These are phyloP conservation scores for Castanopsis chinensis DNA, from an alignment of 306 rosid genomes.

Conservation along the genomic window DNA sequence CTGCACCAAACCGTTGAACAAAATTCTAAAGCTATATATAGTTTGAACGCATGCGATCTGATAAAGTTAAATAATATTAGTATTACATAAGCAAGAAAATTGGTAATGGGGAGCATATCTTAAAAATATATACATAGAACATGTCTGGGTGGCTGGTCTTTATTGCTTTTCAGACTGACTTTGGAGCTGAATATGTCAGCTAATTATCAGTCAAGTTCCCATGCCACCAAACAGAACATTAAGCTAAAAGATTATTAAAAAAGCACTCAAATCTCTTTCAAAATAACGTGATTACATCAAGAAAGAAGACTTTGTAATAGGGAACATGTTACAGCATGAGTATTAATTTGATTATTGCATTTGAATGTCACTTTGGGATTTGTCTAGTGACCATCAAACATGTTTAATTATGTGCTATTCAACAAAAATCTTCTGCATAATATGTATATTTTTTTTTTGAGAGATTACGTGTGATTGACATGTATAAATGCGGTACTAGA, in stretches of 20 bases:
- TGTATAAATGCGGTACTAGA: not conserved
- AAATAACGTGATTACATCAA: no score
- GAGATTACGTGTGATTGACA: not conserved
- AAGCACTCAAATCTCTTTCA: no score
- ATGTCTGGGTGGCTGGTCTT: no score
- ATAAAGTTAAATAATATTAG: not conserved
- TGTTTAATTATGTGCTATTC: not conserved
- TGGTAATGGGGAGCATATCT: no score
- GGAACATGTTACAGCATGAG: no score
- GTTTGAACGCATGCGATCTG: not conserved
- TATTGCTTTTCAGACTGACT: no score
- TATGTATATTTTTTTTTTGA: not conserved
- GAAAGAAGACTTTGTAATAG: no score
- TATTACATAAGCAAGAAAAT: not conserved
- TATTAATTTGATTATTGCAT: not conserved
- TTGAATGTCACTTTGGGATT: not conserved
- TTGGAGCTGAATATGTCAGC: not conserved
- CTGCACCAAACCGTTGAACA: slow-evolving; percentile 9
- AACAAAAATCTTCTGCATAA: not conserved
- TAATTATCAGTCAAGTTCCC: not conserved
- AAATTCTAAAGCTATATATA: not conserved
- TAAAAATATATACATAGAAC: no score
- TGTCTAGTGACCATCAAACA: not conserved
- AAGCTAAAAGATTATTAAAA: not conserved
- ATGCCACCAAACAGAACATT: not conserved